Evolutionary conservation across 2,329 filamentous ascomycete species (phyloP), one percentile per base, ranked within the genome.

Genomic region (Aspergillus piperis): DNA sequence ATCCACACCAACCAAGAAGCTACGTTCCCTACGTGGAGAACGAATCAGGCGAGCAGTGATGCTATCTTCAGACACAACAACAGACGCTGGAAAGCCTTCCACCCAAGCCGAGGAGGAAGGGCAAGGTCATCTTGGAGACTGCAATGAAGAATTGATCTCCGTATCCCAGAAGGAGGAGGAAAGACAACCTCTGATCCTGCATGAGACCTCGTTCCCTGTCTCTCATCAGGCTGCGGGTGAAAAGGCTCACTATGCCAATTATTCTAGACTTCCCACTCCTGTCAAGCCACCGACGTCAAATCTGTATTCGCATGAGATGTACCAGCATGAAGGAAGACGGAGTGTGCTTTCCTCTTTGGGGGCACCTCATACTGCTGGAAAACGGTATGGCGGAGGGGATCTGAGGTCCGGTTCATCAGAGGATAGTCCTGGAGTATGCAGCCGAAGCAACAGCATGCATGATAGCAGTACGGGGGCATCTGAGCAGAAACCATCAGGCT

Each of bases 251-350:
- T 56, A 23, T 5, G 13, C 36, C 23, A 36, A 19, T 17, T 21
- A 21, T 17, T 68, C 65, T 8, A 64, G 59, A 25, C 54, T 64
- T 10, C 65, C 65, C 10, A 66, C 62, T 2, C 65, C 65, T 1
- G 53, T 57, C 10, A 48, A 57, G 6, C 49, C 41, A 21, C 62
- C 62, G 2, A 44, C 39, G 3, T 53, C 57, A 5, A 51, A 59
- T 7, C 8, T 60, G 11, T 62, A 64, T 41, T 66, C 64, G 7
- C 64, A 65, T 30, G 48, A 41, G 23, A 47, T 61, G 10, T 66
- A 64, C 42, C 54, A 57, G 15, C 60, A 36, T 15, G 64, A 68
- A 53, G 60, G 60, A 23, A 61, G 61, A 32, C 58, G 64, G 32
- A 62, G 55, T 11, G 60, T 62, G 5, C 51, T 64, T 5, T 65